phyloP scores from a whole-genome alignment of 768 basidiomycete genomes.

The Suillus bovinus region DNA sequence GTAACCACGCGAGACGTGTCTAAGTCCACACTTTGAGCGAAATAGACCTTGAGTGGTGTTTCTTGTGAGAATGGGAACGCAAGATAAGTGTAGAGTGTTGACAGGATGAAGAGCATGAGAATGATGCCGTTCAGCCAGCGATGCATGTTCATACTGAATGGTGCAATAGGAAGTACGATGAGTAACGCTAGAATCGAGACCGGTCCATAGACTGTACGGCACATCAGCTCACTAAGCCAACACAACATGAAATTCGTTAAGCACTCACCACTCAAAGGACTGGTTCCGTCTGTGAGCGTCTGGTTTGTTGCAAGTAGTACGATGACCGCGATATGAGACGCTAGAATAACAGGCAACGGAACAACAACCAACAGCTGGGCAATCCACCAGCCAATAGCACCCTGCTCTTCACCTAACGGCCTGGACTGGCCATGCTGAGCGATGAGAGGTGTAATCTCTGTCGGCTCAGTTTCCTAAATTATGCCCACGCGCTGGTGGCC shows the following conservation, averaged over 20 bases:
- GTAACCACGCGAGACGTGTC: conserved; percentile 38
- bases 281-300: conserved; percentile 64
- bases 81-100: conserved; percentile 44
- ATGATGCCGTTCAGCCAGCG: conserved; percentile 36
- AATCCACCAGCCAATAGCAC: conserved; percentile 53
- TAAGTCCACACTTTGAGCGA: conserved; percentile 61
- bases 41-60: conserved; percentile 69
- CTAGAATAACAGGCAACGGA: conserved; percentile 51
- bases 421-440: conserved; percentile 21
- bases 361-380: conserved; percentile 56
- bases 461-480: conserved; percentile 42
- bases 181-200: conserved; percentile 49
- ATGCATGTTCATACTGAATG: conserved; percentile 59
- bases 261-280: conserved; percentile 47
- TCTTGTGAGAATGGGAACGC: conserved; percentile 63
- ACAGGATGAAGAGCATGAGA: conserved; percentile 42
- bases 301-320: conserved; percentile 51
- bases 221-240: conserved; percentile 3
- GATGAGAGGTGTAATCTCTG: conserved; percentile 61
- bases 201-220: conserved; percentile 47
- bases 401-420: conserved; percentile 14
- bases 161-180: conserved; percentile 59
- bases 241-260: neutral
- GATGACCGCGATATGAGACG: conserved; percentile 51
- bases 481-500: conserved; percentile 22